phyloP scores from a whole-genome alignment of 331 rosid species.

The Rhamnella rubrinervis region DNA sequence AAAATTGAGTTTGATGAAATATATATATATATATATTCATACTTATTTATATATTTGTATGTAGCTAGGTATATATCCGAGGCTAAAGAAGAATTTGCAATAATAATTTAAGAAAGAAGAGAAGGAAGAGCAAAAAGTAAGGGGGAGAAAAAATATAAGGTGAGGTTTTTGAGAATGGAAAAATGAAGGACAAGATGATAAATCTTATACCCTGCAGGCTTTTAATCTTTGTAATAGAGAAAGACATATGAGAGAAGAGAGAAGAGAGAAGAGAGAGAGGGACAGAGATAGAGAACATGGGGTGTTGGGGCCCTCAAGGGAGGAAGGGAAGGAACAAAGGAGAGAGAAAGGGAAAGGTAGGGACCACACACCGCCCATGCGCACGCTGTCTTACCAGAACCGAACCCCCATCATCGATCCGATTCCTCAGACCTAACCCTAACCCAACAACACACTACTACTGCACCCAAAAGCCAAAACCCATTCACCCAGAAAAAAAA shows the following conservation, averaged over 20 bases:
- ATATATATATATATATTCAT: no score
- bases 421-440: slow-evolving; percentile 74
- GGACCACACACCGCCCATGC: slow-evolving; percentile 83
- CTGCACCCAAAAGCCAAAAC: not conserved
- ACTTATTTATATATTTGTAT: no score
- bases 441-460: slow-evolving; percentile 37
- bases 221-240: not conserved
- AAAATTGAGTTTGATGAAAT: no score
- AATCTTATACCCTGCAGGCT: no score
- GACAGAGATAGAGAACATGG: slow-evolving; percentile 8
- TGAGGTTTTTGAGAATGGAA: no score
- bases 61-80: no score
- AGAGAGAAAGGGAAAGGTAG: slow-evolving; percentile 26
- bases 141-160: no score
- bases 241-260: not conserved
- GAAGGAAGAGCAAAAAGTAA: no score
- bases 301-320: slow-evolving; percentile 17
- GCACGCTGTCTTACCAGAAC: slow-evolving; percentile 73
- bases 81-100: no score
- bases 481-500: not conserved
- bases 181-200: no score
- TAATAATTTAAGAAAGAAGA: no score
- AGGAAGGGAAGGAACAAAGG: slow-evolving; percentile 1
- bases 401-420: slow-evolving; percentile 65
- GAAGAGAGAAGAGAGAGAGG: slow-evolving; percentile 15